These are phyloP conservation scores for Hebeloma cylindrosporum DNA, from an alignment of 768 basidiomycete species.

Conservation along the genomic window DNA sequence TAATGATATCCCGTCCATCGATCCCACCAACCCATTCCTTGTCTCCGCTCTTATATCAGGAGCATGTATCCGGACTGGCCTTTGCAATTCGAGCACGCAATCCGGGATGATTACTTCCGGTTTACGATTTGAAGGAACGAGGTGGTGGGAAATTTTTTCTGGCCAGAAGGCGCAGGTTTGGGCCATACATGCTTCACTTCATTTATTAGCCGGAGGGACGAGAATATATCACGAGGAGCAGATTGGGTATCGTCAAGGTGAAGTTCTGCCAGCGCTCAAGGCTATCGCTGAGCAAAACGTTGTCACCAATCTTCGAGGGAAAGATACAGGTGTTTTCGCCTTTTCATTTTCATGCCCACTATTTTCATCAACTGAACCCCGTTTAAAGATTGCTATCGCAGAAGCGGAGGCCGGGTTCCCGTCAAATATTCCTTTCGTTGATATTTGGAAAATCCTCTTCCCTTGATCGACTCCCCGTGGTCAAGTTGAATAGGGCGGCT, in stretches of 20 bases:
- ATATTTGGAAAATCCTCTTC: too few relatives aligned
- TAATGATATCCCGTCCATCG: background rate
- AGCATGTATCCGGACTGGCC: conserved; percentile 4
- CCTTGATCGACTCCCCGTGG: too few relatives aligned
- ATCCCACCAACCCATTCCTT: conserved; percentile 3
- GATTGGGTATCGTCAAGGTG: background rate
- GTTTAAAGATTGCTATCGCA: too few relatives aligned
- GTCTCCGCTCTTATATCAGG: conserved; percentile 4
- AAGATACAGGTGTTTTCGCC: conserved; percentile 4
- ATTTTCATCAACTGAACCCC: too few relatives aligned
- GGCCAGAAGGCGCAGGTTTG: too few relatives aligned
- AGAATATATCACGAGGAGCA: conserved; percentile 2
- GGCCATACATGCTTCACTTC: background rate
- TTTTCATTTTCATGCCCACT: too few relatives aligned
- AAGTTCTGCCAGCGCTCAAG: conserved; percentile 1
- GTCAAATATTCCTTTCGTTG: too few relatives aligned
- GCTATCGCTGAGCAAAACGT: conserved; percentile 3
- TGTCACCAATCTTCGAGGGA: background rate
- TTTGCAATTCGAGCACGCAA: conserved; percentile 3
- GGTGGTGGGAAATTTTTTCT: background rate
- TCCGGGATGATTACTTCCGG: background rate
- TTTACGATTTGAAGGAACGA: conserved; percentile 2
- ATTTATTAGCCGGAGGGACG: background rate
- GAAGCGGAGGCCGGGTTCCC: too few relatives aligned
- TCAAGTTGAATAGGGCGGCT: too few relatives aligned